Evolutionary conservation across 1,284 basidiomycete species (phyloP).

Genomic region (Moniliophthora roreri): DNA sequence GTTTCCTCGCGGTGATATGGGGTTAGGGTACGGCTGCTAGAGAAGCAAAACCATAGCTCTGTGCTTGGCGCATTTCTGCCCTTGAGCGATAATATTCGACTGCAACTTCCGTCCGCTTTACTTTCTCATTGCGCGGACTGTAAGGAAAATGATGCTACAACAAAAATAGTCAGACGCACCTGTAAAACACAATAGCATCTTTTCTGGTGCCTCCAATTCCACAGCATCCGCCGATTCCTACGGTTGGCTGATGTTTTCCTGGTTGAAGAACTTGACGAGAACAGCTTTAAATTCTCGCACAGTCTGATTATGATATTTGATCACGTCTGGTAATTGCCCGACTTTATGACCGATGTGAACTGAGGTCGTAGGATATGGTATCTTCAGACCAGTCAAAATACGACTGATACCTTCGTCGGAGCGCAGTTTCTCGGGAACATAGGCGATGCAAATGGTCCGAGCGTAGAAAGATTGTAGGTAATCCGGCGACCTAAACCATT

Average conservation of each 20-base stretch:
- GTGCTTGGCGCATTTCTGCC: conserved; percentile 75
- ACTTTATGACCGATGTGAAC: conserved; percentile 81
- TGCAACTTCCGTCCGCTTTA: conserved; percentile 73
- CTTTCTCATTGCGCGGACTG: conserved; percentile 49
- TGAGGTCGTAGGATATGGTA: conserved; percentile 82
- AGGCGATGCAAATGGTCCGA: conserved; percentile 71
- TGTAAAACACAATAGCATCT: conserved; percentile 85
- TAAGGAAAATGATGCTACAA: background rate
- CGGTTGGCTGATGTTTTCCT: conserved; percentile 74
- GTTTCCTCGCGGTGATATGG: conserved; percentile 76
- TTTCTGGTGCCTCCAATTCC: conserved; percentile 74
- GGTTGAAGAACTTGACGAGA: conserved; percentile 84
- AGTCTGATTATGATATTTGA: conserved; percentile 84
- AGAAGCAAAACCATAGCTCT: conserved; percentile 92
- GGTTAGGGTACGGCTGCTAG: conserved; percentile 93
- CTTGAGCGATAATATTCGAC: conserved; percentile 78
- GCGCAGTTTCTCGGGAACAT: conserved; percentile 73
- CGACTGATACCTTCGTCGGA: conserved; percentile 74
- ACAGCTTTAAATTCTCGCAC: conserved; percentile 83
- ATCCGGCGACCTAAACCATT: conserved; percentile 78
- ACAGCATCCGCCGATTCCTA: conserved; percentile 71
- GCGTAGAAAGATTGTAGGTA: conserved; percentile 77
- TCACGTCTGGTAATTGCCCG: conserved; percentile 72
- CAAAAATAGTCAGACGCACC: conserved; percentile 44
- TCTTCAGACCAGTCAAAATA: conserved; percentile 70